Conservation (phyloP, 108 stramenopile genomes). For the Skeletonema marinoi region DNA sequence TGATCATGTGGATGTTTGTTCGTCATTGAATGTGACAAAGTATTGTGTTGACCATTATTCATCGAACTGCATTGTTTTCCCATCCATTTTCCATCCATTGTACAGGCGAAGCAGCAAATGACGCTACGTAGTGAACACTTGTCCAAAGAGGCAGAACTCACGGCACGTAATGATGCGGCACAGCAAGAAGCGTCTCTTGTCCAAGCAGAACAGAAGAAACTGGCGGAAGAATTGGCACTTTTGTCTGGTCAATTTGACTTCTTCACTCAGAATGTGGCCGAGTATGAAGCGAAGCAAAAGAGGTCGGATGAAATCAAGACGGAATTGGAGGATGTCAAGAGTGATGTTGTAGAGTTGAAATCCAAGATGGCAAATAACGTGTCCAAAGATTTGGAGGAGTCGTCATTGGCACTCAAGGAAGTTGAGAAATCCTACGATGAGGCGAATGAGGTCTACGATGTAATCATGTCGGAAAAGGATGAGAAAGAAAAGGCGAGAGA, state of each 20-base stretch:
- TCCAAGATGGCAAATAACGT: slow-evolving; percentile 2
- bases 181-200: slow-evolving; percentile 31
- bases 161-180: slow-evolving; percentile 26
- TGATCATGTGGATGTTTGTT: not conserved
- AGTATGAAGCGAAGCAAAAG: slow-evolving; percentile 40
- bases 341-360: slow-evolving; percentile 20
- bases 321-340: slow-evolving; percentile 21
- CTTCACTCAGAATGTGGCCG: slow-evolving; percentile 30
- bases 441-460: slow-evolving; percentile 7
- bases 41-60: not conserved
- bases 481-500: slow-evolving; percentile 26
- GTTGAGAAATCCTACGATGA: slow-evolving; percentile 16
- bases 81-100: not conserved
- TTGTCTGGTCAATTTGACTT: slow-evolving; percentile 46
- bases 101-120: slow-evolving; percentile 43
- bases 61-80: not conserved
- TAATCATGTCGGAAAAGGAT: slow-evolving; percentile 17
- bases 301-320: slow-evolving; percentile 29
- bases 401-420: slow-evolving; percentile 12
- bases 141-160: slow-evolving; percentile 32
- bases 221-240: slow-evolving; percentile 20
- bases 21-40: not conserved
- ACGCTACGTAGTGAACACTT: slow-evolving; percentile 30
- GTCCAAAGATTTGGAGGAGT: slow-evolving; percentile 13
- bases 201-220: slow-evolving; percentile 38